Conservation (phyloP, 208 protist genomes). For the Leishmania mexicana region DNA sequence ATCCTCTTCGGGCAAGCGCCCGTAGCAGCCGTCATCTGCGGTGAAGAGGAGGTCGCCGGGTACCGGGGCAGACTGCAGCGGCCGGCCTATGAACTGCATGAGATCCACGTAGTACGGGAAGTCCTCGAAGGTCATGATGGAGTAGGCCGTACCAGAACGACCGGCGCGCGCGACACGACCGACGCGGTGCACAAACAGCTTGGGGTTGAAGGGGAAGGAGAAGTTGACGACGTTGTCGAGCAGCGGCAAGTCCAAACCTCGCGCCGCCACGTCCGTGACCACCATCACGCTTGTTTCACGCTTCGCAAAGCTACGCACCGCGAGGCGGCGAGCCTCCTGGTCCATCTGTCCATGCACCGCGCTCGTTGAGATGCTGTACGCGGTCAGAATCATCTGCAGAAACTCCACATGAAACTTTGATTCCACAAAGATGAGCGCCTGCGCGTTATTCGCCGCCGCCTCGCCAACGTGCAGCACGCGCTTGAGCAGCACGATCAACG, state of each 20-base stretch:
- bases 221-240: slow-evolving; percentile 99
- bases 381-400: slow-evolving; percentile 91
- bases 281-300: slow-evolving; percentile 94
- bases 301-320: slow-evolving; percentile 94
- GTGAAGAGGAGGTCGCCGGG: slow-evolving; percentile 74
- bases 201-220: slow-evolving; percentile 97
- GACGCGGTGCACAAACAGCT: slow-evolving; percentile 98
- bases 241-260: slow-evolving; percentile 99
- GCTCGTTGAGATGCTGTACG: slow-evolving; percentile 68
- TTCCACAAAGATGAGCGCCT: slow-evolving; percentile 98
- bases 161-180: slow-evolving; percentile 99
- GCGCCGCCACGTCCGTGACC: slow-evolving; percentile 99
- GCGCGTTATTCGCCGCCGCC: slow-evolving; percentile 34
- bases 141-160: slow-evolving; percentile 94
- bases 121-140: slow-evolving; percentile 97
- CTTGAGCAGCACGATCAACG: slow-evolving; percentile 94
- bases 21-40: slow-evolving; percentile 90
- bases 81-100: slow-evolving; percentile 84
- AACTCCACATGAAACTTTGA: slow-evolving; percentile 98
- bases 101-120: slow-evolving; percentile 93
- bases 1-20: slow-evolving; percentile 83
- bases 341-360: slow-evolving; percentile 98
- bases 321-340: slow-evolving; percentile 95
- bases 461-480: slow-evolving; percentile 81
- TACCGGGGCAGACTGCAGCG: slow-evolving; percentile 54